Base-by-base conservation (phyloP, 2,329 filamentous ascomycete genomes). In the Microascus cirrosus region DNA sequence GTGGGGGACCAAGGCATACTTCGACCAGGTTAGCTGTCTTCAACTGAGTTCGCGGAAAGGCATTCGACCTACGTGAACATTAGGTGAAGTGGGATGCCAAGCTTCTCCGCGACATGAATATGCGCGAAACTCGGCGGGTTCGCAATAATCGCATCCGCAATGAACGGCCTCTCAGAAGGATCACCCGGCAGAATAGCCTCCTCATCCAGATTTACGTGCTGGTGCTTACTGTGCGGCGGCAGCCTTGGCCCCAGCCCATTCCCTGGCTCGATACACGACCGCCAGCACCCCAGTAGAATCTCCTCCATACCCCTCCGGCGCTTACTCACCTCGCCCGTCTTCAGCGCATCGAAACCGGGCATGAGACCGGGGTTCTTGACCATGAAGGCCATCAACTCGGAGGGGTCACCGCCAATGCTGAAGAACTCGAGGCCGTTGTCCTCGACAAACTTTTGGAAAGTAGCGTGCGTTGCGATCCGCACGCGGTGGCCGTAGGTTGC, bases 1-100 rank as follows among this genome's bases (percentile, higher is more conserved):
- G 91, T 95, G 0, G 90, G 86, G 1, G 89, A 89, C 86, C 90
- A 95, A 0, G 91, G 91, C 90, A 96, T 95, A 1, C 87, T 94
- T 69, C 84, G 15, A 39, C 28, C 34, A 32, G 50, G 52, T 39
- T 57, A 25, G 13, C 22, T 20, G 20, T 24, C 7, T 24, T 10
- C 8, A 50, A 13, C 22, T 18, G 32, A n/a, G 52, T 53, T 32
- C 10, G n/a, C 28, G n/a, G 28, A 6, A 18, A 15, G 2, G 18
- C 25, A 11, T 2, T 53, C 28, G 35, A 78, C 84, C 70, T 75
- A 88, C 81, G 91, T 96, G 71, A 95, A 96, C 88, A 95, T 95
- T 70, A 95, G 83, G 64, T 91, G 87, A 10, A 90, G 67, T 0
- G 87, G 87, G 54, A 90, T 83, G 0, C 86, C 87, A 64, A 90